A percentile compares a stretch with the other conserved stretches of the same genome.
Evolutionary conservation across 495 filamentous ascomycete genomes (phyloP).

Genomic region (Niebla homalea): DNA sequence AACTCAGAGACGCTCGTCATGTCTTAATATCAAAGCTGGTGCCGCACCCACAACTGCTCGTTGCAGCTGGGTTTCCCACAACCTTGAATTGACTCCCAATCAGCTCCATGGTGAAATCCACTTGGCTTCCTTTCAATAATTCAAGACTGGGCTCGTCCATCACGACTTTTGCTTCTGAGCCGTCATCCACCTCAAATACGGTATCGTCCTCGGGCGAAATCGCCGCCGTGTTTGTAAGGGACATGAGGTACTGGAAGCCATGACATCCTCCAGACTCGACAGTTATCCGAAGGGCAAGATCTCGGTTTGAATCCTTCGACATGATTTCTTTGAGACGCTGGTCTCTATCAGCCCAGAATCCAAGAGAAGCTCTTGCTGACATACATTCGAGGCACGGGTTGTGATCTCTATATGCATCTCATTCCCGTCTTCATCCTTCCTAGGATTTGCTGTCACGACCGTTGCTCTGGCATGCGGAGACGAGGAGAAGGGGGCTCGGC

Average conservation of each 20-base stretch:
- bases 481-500: conserved; percentile 2
- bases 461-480: conserved; percentile 18
- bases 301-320: conserved; percentile 60
- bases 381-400: conserved; percentile 63
- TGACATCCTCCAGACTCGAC: conserved; percentile 92
- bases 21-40: conserved; percentile 91
- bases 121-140: conserved; percentile 77
- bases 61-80: conserved; percentile 78
- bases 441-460: conserved; percentile 44
- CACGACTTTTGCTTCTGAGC: conserved; percentile 58
- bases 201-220: conserved; percentile 67
- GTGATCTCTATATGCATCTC: conserved; percentile 71
- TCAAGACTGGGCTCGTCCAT: conserved; percentile 83
- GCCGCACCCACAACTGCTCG: conserved; percentile 92
- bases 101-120: conserved; percentile 92
- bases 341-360: conserved; percentile 13
- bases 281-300: conserved; percentile 73
- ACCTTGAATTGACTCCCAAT: conserved; percentile 98
- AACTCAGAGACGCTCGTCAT: conserved; percentile 14
- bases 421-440: conserved; percentile 64
- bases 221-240: conserved; percentile 47
- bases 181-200: conserved; percentile 30
- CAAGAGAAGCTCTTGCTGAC: conserved; percentile 15
- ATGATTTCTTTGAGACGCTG: conserved; percentile 56
- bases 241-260: conserved; percentile 96